Percentiles rank a stretch among this genome's conserved stretches.
Evolutionary conservation across 2,329 filamentous ascomycete genomes (phyloP).

Genomic region (Tolypocladium sp.): DNA sequence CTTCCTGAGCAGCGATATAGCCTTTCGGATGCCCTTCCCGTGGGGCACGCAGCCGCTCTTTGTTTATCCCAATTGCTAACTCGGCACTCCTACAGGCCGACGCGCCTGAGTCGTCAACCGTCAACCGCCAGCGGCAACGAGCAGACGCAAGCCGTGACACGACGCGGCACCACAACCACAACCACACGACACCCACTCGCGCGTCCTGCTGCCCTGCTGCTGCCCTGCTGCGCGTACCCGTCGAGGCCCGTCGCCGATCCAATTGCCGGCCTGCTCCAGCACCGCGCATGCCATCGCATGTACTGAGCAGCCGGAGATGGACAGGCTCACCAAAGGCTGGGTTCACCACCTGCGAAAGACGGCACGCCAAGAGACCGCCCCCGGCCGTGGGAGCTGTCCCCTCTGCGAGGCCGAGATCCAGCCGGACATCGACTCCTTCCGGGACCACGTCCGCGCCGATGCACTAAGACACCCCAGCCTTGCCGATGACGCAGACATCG

Average conservation of each 20-base stretch:
- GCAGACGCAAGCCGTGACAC: neutral
- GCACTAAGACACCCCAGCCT: conserved; percentile 9
- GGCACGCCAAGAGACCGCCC: conserved; percentile 9
- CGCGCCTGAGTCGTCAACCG: neutral
- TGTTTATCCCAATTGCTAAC: neutral
- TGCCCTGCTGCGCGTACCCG: neutral
- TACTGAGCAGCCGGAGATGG: neutral
- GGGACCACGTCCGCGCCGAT: conserved; percentile 12
- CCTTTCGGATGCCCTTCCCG: neutral
- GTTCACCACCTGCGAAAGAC: conserved; percentile 13
- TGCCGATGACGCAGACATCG: conserved; percentile 13
- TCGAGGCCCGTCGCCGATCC: neutral
- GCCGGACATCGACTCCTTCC: conserved; percentile 15
- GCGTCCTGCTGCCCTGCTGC: neutral
- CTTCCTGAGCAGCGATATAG: neutral
- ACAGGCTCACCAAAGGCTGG: conserved; percentile 9
- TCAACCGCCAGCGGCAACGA: neutral
- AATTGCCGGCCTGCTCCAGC: neutral
- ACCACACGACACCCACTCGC: neutral
- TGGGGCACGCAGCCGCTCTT: neutral
- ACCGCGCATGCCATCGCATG: neutral
- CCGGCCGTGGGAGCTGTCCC: conserved; percentile 10
- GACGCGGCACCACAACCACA: neutral
- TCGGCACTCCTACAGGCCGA: neutral
- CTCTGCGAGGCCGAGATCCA: conserved; percentile 14